phyloP scores from a whole-genome alignment of 2,329 filamentous ascomycete genomes.

The Penicillium sp. region DNA sequence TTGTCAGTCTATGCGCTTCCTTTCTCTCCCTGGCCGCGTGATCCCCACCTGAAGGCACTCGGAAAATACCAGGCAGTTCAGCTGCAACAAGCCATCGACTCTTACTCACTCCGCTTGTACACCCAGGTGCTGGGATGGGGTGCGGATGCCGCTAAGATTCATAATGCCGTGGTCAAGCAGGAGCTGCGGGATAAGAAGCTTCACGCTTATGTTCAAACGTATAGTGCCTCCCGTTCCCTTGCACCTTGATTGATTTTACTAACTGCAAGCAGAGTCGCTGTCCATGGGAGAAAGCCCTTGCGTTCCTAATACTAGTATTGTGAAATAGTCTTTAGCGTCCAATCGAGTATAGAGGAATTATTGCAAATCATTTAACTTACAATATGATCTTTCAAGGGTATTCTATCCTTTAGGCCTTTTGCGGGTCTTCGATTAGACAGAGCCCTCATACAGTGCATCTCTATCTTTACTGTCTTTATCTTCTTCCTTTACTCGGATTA shows the following conservation, averaged over 20 bases:
- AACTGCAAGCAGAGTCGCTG: slow-evolving; percentile 14
- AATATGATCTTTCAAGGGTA: too few species aligned
- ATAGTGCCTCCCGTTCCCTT: background rate
- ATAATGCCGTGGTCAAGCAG: slow-evolving; percentile 19
- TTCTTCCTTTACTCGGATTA: too few species aligned
- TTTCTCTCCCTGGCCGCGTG: slow-evolving; percentile 20
- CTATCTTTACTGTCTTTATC: too few species aligned
- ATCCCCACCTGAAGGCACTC: slow-evolving; percentile 16
- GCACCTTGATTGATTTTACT: slow-evolving; percentile 1
- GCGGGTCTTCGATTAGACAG: too few species aligned
- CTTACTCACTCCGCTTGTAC: slow-evolving; percentile 19
- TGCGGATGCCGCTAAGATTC: slow-evolving; percentile 16
- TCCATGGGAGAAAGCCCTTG: slow-evolving; percentile 17
- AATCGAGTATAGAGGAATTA: background rate
- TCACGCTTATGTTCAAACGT: slow-evolving; percentile 24
- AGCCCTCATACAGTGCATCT: too few species aligned
- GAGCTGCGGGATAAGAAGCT: slow-evolving; percentile 18
- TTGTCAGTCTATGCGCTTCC: slow-evolving; percentile 16
- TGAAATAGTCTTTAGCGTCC: background rate
- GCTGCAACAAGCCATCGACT: slow-evolving; percentile 22
- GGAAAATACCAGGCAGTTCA: slow-evolving; percentile 20
- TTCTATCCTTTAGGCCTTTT: too few species aligned
- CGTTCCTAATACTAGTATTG: background rate
- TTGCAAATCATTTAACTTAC: background rate
- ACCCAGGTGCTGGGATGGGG: slow-evolving; percentile 23